Base-by-base conservation (phyloP, 2,329 filamentous ascomycete genomes). In the Aureobasidium subglaciale region DNA sequence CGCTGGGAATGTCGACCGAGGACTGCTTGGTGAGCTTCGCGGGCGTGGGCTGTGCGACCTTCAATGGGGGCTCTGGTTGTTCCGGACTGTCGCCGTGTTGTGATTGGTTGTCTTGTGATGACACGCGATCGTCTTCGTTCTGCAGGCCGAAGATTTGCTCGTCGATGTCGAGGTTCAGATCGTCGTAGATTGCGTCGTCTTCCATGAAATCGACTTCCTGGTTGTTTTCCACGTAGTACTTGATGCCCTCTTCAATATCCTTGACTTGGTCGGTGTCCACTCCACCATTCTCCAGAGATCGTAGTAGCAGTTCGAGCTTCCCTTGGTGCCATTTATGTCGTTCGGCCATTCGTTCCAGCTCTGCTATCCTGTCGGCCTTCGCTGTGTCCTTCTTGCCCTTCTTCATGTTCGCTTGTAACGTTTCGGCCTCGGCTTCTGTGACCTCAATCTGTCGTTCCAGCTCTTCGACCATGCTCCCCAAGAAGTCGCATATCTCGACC, bases 261-360 rank as follows among this genome's bases (percentile, higher is more conserved):
- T 83, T 86, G 63, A 99, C 91, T 69, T 93, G 85, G 5, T 91
- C 88, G 18, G 86, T 81, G 57, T 97, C 92, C 62, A 97, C 82
- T 60, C 86, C 89, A 56, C 90, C 92, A 67, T 99, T 99, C 68
- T 97, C 91, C 62, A 99, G 75, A 25, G 90, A 88, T 63, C 93
- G 84, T 65, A 92, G 83, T 65, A 97, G 84, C 57, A 97, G 79
- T 73, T 99, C 93, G 60, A 99, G 79, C 69, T 95, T 96, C 61
- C 84, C 83, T 68, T 95, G 88, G 69, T 99, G 93, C 88, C 90
- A 97, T 73, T 96, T 96, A 77, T 97, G 92, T 64, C 87, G 84
- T 70, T 99, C 93, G 63, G 91, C 90, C 64, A 86, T 78, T 59
- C 81, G 78, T 66, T 95, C 87, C 62, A 99, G 86, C 68, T 93